A percentile compares a stretch with the other conserved stretches of the same genome.
Conservation (phyloP, 2,329 filamentous ascomycete species). For the Beauveria caledonica region DNA sequence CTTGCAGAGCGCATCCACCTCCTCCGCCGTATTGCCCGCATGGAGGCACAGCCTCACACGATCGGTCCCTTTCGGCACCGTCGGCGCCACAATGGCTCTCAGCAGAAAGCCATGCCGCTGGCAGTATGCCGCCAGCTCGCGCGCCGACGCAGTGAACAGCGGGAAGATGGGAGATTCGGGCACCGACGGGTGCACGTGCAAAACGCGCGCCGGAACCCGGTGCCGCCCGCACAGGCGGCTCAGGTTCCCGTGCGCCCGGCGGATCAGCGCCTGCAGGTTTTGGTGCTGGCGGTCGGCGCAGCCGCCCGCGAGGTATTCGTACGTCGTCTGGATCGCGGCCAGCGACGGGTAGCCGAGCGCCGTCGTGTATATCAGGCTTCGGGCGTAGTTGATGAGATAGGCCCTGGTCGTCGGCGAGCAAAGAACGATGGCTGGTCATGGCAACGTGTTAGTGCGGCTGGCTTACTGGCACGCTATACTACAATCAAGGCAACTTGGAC, state of each 20-base stretch:
- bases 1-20: slow-evolving; percentile 46
- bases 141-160: slow-evolving; percentile 48
- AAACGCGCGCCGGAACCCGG: slow-evolving; percentile 18
- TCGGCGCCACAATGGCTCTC: slow-evolving; percentile 59
- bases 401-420: slow-evolving; percentile 50
- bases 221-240: slow-evolving; percentile 23
- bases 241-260: slow-evolving; percentile 38
- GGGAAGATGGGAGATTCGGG: slow-evolving; percentile 58
- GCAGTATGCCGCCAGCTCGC: slow-evolving; percentile 50
- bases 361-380: slow-evolving; percentile 68
- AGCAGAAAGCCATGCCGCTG: slow-evolving; percentile 52
- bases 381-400: slow-evolving; percentile 68
- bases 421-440: slow-evolving; percentile 43
- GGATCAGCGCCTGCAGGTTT: slow-evolving; percentile 26
- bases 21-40: slow-evolving; percentile 50
- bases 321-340: slow-evolving; percentile 48
- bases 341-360: slow-evolving; percentile 56
- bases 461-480: too few species aligned
- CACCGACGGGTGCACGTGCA: slow-evolving; percentile 24
- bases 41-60: slow-evolving; percentile 61
- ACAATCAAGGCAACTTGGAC: slow-evolving; percentile 16
- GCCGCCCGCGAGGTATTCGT: slow-evolving; percentile 46
- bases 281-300: slow-evolving; percentile 30
- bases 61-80: slow-evolving; percentile 55
- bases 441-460: not conserved